Base-by-base conservation (phyloP, 306 rosid genomes). In the Cajanus cajan region DNA sequence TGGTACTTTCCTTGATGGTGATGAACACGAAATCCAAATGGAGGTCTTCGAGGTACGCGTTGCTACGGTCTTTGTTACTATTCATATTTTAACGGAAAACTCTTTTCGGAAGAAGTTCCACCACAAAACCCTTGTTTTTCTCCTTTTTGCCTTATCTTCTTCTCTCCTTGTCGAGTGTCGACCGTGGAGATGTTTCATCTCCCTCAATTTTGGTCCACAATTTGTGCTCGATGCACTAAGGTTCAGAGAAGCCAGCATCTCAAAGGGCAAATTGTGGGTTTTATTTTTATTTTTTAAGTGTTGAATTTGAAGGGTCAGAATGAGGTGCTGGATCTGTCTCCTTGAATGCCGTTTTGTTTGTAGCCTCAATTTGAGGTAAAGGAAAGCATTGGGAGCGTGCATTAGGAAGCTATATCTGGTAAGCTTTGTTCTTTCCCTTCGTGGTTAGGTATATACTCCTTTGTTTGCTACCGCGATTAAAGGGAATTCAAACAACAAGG, bases 81-180 rank as follows among this genome's bases (percentile, higher is more conserved):
- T 58, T 80, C 85, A 67, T 8, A 2, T 19, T 80, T 22, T 86
- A 84, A 86, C 94, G 62, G 85, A 78, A 84, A 44, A 40, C 15
- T 71, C 1, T 25, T 16, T 64, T 12, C 47, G 52, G 19, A 44
- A 28, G 22, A 9, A 31, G 37, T 76, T 71, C 44, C 58, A 31
- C 55, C 47, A 31, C 55, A 65, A 55, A 75, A 70, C 83, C 82
- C 59, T 52, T 18, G 14, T 18, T 33, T 40, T 65, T 59, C 12
- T 70, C 36, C 24, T 2, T 36, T 65, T 19, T 22, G 14, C 51
- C 33, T 45, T 12, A 7, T 34, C 69, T 37, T 50, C 54, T 36
- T 16, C 61, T 33, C 72, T 48, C 21, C 70, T 80, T 73, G 19
- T 65, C 24, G 15, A 12, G 75, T 73, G 19, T 65, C 24, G 15